Percentiles rank a stretch among this genome's conserved stretches.
phyloP scores from a whole-genome alignment of 2,329 filamentous ascomycete species.

The Aspergillus aculeatus region DNA sequence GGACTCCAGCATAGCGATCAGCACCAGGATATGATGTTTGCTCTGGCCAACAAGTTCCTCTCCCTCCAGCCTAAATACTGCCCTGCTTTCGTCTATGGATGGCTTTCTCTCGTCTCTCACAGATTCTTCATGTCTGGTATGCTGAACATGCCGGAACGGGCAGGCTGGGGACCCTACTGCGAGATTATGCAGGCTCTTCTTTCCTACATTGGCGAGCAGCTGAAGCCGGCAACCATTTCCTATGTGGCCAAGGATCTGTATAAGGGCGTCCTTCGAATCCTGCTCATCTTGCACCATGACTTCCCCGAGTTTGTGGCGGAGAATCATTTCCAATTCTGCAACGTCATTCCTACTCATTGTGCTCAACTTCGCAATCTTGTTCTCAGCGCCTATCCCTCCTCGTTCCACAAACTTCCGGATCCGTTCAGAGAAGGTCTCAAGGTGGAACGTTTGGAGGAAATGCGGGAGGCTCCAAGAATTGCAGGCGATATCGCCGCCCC shows the following conservation, averaged over 20 bases:
- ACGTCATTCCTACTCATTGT: slow-evolving; percentile 77
- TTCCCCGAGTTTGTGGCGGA: slow-evolving; percentile 90
- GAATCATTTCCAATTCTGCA: slow-evolving; percentile 78
- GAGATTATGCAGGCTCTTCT: slow-evolving; percentile 72
- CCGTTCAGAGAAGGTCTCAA: slow-evolving; percentile 72
- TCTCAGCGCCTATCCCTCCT: slow-evolving; percentile 72
- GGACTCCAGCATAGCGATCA: slow-evolving; percentile 59
- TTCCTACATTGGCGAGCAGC: slow-evolving; percentile 71
- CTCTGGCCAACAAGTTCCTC: slow-evolving; percentile 68
- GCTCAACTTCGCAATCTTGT: slow-evolving; percentile 87
- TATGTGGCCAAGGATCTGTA: slow-evolving; percentile 78
- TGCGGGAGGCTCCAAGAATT: slow-evolving; percentile 65
- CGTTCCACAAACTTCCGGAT: slow-evolving; percentile 69
- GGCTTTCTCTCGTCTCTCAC: slow-evolving; percentile 80
- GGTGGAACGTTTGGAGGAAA: slow-evolving; percentile 73
- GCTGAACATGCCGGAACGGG: slow-evolving; percentile 64
- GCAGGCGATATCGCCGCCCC: slow-evolving; percentile 59
- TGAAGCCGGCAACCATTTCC: slow-evolving; percentile 70
- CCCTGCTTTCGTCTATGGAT: slow-evolving; percentile 80
- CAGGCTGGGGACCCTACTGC: slow-evolving; percentile 74
- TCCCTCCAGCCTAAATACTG: slow-evolving; percentile 74
- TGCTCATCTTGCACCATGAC: slow-evolving; percentile 87
- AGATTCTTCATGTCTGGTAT: slow-evolving; percentile 79
- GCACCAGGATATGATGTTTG: slow-evolving; percentile 69
- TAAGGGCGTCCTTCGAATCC: slow-evolving; percentile 75